Percentiles rank a stretch among this genome's conserved stretches.
Evolutionary conservation across 2,329 filamentous ascomycete genomes (phyloP).

Genomic region (Myriosclerotinia curreyana): DNA sequence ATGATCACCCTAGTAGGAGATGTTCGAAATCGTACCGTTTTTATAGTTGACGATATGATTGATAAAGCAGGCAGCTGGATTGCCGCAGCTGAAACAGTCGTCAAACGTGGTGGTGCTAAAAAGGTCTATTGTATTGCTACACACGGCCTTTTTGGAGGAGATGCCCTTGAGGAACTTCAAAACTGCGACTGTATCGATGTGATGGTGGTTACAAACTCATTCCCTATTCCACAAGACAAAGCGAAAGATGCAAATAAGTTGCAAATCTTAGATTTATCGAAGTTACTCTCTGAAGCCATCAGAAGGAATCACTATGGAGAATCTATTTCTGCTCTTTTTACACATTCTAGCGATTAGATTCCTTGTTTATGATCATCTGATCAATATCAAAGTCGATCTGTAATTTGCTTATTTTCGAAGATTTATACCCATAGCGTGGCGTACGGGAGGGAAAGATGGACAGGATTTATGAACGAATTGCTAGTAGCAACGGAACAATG

Average conservation of each 20-base stretch:
- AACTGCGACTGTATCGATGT: slow-evolving; percentile 89
- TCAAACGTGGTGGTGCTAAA: slow-evolving; percentile 86
- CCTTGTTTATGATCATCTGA: slow-evolving; percentile 28
- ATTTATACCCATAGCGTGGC: slow-evolving; percentile 34
- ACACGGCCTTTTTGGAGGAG: slow-evolving; percentile 88
- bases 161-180: slow-evolving; percentile 86
- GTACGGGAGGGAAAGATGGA: slow-evolving; percentile 26
- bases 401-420: slow-evolving; percentile 22
- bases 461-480: slow-evolving; percentile 22
- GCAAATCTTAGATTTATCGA: slow-evolving; percentile 83
- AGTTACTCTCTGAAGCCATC: slow-evolving; percentile 86
- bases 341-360: slow-evolving; percentile 33
- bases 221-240: slow-evolving; percentile 79
- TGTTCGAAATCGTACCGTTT: slow-evolving; percentile 80
- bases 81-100: slow-evolving; percentile 91
- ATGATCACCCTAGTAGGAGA: slow-evolving; percentile 98
- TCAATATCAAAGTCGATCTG: slow-evolving; percentile 48
- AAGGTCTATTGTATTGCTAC: slow-evolving; percentile 98
- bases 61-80: slow-evolving; percentile 98
- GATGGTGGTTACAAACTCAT: slow-evolving; percentile 96
- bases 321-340: slow-evolving; percentile 52
- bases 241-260: slow-evolving; percentile 73
- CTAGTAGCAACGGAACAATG: slow-evolving; percentile 11
- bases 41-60: slow-evolving; percentile 99
- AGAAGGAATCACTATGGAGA: slow-evolving; percentile 96